Conservation (phyloP, 1,284 basidiomycete genomes). For the Malassezia psittaci region DNA sequence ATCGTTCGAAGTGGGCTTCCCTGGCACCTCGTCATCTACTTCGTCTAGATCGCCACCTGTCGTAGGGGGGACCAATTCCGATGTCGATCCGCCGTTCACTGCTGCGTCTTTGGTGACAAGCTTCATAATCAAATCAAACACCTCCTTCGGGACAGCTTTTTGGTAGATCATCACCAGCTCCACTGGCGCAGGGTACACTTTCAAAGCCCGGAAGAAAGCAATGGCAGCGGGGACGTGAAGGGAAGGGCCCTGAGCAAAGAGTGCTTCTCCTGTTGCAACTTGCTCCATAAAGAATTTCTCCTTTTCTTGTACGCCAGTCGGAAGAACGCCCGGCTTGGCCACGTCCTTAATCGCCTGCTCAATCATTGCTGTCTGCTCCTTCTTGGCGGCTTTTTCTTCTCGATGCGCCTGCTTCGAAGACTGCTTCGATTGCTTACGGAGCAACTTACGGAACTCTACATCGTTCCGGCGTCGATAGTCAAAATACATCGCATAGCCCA, state of each 20-base stretch:
- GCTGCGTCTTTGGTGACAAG: conserved; percentile 79
- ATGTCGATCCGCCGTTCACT: conserved; percentile 15
- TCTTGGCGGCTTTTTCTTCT: conserved; percentile 38
- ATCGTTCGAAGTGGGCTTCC: conserved; percentile 8
- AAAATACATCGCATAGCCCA: conserved; percentile 59
- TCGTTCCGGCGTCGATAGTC: conserved; percentile 89
- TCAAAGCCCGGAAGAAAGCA: conserved; percentile 82
- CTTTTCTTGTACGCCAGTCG: conserved; percentile 58
- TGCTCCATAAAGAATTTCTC: conserved; percentile 66
- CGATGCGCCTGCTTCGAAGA: conserved; percentile 57
- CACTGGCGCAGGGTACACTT: conserved; percentile 84
- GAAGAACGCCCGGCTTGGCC: conserved; percentile 47
- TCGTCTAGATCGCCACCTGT: conserved; percentile 65
- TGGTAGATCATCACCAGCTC: conserved; percentile 73
- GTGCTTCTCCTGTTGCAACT: conserved; percentile 74
- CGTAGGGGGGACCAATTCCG: neutral
- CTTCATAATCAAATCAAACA: conserved; percentile 84
- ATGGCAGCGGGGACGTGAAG: conserved; percentile 59
- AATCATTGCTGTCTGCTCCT: conserved; percentile 26
- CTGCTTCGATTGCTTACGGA: conserved; percentile 61
- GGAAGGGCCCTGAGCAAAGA: conserved; percentile 62
- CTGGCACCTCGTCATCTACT: conserved; percentile 58
- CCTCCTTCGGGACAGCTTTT: conserved; percentile 72
- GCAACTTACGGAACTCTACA: conserved; percentile 70
- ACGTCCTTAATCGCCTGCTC: conserved; percentile 28